Evolutionary conservation across 2,329 filamentous ascomycete species (phyloP), one percentile per base, ranked within the genome.

Genomic region (Penicillium glabrum): DNA sequence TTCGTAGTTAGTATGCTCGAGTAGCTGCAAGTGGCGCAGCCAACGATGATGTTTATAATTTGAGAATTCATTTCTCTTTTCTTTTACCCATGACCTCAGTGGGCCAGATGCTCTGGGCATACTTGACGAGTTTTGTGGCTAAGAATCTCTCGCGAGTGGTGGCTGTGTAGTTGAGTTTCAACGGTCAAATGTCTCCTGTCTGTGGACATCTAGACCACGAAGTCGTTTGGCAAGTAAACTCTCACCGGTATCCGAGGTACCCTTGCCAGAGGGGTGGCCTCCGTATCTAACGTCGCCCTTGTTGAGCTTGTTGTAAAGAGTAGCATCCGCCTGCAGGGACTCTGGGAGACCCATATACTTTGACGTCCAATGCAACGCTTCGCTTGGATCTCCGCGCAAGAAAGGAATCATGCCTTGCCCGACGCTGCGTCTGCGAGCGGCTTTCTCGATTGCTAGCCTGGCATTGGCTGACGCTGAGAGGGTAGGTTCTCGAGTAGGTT

Each of bases 141-240:
- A 19, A 39, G n/a, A 39, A 14, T 7, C 35, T 51, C 5, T 51
- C 16, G 48, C 26, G 2, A 14, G 26, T 23, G 41, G 52, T 41
- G 19, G 31, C 10, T n/a, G 14, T 21, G 26, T 10, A 33, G 21
- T 39, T 21, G 19, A 45, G 23, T 50, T 35, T 11, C 26, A 39
- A 59, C 51, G 56, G 43, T 53, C 51, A 51, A 54, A 53, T 10
- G 56, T 41, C 24, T 67, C 58, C 13, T 64, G 58, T 45, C 63
- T 72, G 45, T 80, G 75, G 13, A 81, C 75, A 37, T 86, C 88
- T 6, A 90, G 75, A 6, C 85, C 83, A 61, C 86, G 82, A 45
- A 93, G 75, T 55, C 86, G 82, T 69, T 86, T 86, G 11, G 90
- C 90, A 16, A 95, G 76, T 16, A 95, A 73, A 3, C 89, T 85